Evolutionary conservation across 1,284 basidiomycete species (phyloP).

Genomic region (Austroboletus novae-zelandiae): DNA sequence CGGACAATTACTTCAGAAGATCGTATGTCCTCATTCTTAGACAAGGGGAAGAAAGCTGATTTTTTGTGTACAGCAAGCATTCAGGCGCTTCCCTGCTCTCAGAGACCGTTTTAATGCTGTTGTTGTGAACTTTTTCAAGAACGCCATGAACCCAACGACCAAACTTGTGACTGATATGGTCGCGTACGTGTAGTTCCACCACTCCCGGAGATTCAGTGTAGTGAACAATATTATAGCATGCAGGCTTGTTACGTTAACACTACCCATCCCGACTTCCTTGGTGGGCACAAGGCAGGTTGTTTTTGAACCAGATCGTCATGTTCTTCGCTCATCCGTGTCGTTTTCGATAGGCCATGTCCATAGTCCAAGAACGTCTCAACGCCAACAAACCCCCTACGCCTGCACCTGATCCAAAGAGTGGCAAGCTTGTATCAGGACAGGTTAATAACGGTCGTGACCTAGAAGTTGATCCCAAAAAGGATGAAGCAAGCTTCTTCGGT

Average conservation of each 20-base stretch:
- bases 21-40: conserved; percentile 53
- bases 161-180: conserved; percentile 95
- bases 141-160: conserved; percentile 88
- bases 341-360: conserved; percentile 71
- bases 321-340: conserved; percentile 6
- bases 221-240: conserved; percentile 57
- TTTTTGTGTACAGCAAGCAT: conserved; percentile 66
- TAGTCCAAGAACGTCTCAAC: conserved; percentile 84
- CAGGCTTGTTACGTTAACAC: conserved; percentile 98
- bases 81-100: conserved; percentile 93
- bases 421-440: conserved; percentile 57
- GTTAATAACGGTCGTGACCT: conserved; percentile 94
- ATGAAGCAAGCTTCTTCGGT: conserved; percentile 92
- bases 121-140: conserved; percentile 96
- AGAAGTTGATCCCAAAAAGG: conserved; percentile 86
- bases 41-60: not conserved
- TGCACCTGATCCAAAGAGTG: conserved; percentile 65
- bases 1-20: conserved; percentile 84
- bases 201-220: not conserved
- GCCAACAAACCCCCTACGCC: conserved; percentile 70
- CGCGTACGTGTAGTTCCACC: conserved; percentile 46
- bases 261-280: conserved; percentile 98
- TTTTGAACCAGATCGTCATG: not conserved
- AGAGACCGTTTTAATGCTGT: conserved; percentile 93
- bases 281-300: conserved; percentile 76